These are phyloP conservation scores for Rhodotorula sp. DNA, from an alignment of 1,284 basidiomycete species.

Conservation along the genomic window DNA sequence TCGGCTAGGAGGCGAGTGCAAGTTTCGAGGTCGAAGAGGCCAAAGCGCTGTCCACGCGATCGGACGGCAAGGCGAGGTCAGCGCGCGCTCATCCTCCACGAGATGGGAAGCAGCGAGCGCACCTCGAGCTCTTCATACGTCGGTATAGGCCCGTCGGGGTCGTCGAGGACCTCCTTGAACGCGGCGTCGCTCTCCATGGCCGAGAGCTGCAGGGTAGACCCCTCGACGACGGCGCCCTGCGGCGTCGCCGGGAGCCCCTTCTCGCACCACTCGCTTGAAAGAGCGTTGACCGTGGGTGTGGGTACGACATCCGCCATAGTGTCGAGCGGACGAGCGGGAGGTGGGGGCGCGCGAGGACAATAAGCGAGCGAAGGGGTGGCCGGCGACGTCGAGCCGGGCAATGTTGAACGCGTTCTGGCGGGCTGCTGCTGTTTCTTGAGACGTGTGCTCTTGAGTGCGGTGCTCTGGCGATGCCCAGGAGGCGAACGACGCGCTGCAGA, in stretches of 20 bases:
- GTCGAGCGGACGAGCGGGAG: neutral
- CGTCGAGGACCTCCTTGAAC: conserved; percentile 18
- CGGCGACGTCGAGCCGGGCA: neutral
- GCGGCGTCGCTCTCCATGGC: neutral
- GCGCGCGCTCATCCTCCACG: neutral
- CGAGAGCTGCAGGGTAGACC: neutral
- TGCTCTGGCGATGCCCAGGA: too few relatives aligned
- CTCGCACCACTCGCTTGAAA: neutral
- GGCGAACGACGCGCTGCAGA: too few relatives aligned
- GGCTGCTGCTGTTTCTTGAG: too few relatives aligned
- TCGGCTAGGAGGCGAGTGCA: conserved; percentile 10
- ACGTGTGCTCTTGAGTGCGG: neutral
- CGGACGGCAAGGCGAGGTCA: neutral
- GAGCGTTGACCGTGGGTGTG: neutral
- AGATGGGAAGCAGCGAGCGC: neutral
- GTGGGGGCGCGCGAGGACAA: neutral
- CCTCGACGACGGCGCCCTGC: too few relatives aligned
- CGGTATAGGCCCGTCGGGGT: conserved; percentile 1
- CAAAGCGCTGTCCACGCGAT: neutral
- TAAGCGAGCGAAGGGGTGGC: neutral
- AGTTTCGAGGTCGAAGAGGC: conserved; percentile 9
- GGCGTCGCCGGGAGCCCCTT: neutral
- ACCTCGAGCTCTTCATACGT: conserved; percentile 19
- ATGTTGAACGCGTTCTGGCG: neutral
- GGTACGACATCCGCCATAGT: neutral